Evolutionary conservation across 2,329 filamentous ascomycete genomes (phyloP), one percentile per base, ranked within the genome.

Genomic region (Ceratocystis eucalypticola): DNA sequence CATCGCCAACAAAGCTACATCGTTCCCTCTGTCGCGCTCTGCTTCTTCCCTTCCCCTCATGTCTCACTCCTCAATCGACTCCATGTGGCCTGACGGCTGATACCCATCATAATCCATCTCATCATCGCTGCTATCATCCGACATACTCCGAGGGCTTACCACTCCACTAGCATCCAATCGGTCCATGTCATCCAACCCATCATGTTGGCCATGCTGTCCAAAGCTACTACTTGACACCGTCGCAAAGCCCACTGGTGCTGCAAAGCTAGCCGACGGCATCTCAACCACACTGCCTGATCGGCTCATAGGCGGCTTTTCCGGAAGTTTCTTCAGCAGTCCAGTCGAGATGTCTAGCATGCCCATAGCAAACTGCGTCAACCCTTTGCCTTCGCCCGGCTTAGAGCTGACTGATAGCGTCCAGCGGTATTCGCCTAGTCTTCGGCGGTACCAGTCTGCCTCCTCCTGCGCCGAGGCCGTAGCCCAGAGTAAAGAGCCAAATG

Each of bases 401-500:
- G 85, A 87, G 75, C 88, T 92, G 61, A 97, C 92, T 7, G 88
- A 88, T 66, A 97, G 79, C 8, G 93, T 96, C 93, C 93, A 99
- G 62, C 91, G 84, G 73, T 96, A 97, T 76, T 99, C 93, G 68
- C 86, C 87, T 25, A 97, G 77, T 0, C 93, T 81, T 12, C 89
- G 83, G 46, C 89, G 85, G 76, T 97, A 99, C 81, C 96, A 97
- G 41, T 94, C 90, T 0, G 89, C 90, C 75, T 97, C 93, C 73
- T 96, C 91, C 62, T 85, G 82, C 0, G 89, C 91, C 0, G 91
- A 91, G 0, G 89, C 89, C 0, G 92, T 96, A 8, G 92, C 91
- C 84, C 91, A 93, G 2, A 97, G 82, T 10, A 97, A 79, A 15
- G 89, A 89, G 2, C 92, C 93, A 74, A 97, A 97, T 0, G 92